Conservation (phyloP, 2,329 filamentous ascomycete species). For the Epicoccum sorghinum region DNA sequence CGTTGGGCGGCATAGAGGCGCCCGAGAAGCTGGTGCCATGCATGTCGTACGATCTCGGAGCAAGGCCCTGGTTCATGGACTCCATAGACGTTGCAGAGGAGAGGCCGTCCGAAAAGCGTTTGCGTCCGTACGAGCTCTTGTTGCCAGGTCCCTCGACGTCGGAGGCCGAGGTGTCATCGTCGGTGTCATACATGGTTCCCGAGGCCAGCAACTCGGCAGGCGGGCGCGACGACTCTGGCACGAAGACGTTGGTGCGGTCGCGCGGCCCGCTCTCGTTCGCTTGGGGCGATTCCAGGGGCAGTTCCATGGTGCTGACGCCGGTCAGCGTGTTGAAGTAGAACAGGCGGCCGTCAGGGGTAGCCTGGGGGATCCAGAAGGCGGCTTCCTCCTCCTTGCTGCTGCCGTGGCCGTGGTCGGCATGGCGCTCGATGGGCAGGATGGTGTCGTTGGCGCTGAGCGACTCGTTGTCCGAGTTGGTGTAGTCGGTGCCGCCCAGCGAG, state of each 20-base stretch:
- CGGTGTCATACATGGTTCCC: slow-evolving; percentile 85
- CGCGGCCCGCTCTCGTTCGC: slow-evolving; percentile 81
- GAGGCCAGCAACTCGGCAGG: slow-evolving; percentile 90
- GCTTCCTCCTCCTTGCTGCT: slow-evolving; percentile 77
- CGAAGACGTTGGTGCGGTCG: slow-evolving; percentile 84
- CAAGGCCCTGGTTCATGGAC: slow-evolving; percentile 76
- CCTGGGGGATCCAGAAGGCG: slow-evolving; percentile 98
- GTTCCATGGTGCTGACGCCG: slow-evolving; percentile 90
- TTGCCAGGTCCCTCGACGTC: slow-evolving; percentile 81
- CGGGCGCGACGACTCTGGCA: slow-evolving; percentile 87
- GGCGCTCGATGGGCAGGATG: slow-evolving; percentile 69
- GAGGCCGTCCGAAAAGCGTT: slow-evolving; percentile 70
- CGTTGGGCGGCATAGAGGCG: slow-evolving; percentile 54
- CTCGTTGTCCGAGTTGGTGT: slow-evolving; percentile 55
- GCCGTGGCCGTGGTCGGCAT: slow-evolving; percentile 48
- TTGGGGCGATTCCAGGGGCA: slow-evolving; percentile 90
- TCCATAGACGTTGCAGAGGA: slow-evolving; percentile 92
- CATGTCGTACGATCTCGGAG: slow-evolving; percentile 57
- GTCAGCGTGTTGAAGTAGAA: slow-evolving; percentile 99
- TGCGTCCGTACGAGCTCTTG: slow-evolving; percentile 71
- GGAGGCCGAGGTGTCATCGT: slow-evolving; percentile 82
- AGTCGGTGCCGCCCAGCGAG: slow-evolving; percentile 51
- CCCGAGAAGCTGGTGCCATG: slow-evolving; percentile 54
- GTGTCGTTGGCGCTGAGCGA: slow-evolving; percentile 47
- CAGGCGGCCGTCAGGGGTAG: slow-evolving; percentile 86